phyloP scores from a whole-genome alignment of 148 eudicot species.

The Cornus florida region DNA sequence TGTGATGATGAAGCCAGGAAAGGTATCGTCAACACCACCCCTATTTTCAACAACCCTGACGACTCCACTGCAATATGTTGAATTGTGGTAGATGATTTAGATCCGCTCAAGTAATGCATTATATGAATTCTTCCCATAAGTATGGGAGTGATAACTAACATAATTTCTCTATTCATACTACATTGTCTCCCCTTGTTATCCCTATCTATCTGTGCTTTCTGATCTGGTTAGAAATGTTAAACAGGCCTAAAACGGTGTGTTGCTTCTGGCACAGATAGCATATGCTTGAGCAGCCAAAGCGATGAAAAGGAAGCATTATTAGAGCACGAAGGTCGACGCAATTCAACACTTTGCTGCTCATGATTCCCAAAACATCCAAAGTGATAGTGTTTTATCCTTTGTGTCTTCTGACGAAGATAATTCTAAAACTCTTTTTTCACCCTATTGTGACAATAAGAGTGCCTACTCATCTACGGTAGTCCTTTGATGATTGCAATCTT shows the following conservation, averaged over 20 bases:
- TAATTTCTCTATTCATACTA: neutral
- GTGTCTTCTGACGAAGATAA: conserved; percentile 54
- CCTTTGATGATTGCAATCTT: conserved; percentile 1
- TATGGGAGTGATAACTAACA: neutral
- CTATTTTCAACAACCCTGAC: too few relatives aligned
- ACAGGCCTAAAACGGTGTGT: neutral
- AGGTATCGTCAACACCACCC: too few relatives aligned
- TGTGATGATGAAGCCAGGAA: conserved; percentile 35
- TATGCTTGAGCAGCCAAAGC: conserved; percentile 46
- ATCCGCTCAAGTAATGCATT: neutral
- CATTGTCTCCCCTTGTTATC: neutral
- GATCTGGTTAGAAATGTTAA: neutral
- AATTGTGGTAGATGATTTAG: neutral
- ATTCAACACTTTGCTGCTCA: conserved; percentile 44
- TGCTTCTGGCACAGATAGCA: conserved; percentile 41
- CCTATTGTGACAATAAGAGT: conserved; percentile 61
- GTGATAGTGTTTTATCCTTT: conserved; percentile 52
- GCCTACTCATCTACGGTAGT: conserved; percentile 73
- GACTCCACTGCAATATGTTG: neutral
- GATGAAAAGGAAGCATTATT: conserved; percentile 43
- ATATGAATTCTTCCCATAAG: neutral
- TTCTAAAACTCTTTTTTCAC: conserved; percentile 45
- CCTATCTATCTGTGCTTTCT: neutral
- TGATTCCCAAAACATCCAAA: conserved; percentile 56
- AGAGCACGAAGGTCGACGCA: conserved; percentile 53